Base-by-base conservation (phyloP, 306 rosid species). In the Delonix regia region DNA sequence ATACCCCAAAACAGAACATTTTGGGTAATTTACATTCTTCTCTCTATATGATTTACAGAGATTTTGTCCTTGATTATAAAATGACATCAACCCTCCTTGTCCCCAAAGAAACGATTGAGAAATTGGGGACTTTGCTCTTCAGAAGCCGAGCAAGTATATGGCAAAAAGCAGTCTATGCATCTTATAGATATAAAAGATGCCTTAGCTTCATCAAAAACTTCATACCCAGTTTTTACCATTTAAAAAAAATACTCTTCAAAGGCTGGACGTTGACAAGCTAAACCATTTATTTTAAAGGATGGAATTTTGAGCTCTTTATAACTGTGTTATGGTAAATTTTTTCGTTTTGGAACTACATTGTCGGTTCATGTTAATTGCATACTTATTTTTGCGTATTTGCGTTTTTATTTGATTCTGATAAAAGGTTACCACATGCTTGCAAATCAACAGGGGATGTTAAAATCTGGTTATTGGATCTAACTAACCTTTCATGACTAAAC, bases 401-500 rank as follows among this genome's bases (percentile, higher is more conserved):
- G n/a, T n/a, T n/a, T n/a, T n/a, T n/a, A n/a, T n/a, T n/a, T n/a
- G n/a, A n/a, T n/a, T 90, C 94, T 4, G 81, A 65, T 79, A 90
- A 85, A 73, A 88, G 85, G 74, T 85, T 88, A 62, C 90, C 85
- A 60, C 94, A 90, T 71, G 89, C 78, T 84, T 89, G 97, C 77
- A 86, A 70, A 85, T 95, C 97, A 71, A 83, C 86, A 11, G 97
- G 82, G 16, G 98, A 83, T 74, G 81, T 41, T 52, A 92, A 86
- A 71, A 81, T 67, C 83, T 83, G 77, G 80, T 91, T 89, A 80
- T 86, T 74, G 78, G 96, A 88, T 88, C 89, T 86, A 63, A 74
- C 84, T 77, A 86, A 66, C 83, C 90, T 91, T 81, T 87, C 99
- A 14, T 84, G 89, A 69, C 82, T 88, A 73, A 87, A 76, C 97